phyloP scores from a whole-genome alignment of 257 asterid species.

The Solanum lignicaule region DNA sequence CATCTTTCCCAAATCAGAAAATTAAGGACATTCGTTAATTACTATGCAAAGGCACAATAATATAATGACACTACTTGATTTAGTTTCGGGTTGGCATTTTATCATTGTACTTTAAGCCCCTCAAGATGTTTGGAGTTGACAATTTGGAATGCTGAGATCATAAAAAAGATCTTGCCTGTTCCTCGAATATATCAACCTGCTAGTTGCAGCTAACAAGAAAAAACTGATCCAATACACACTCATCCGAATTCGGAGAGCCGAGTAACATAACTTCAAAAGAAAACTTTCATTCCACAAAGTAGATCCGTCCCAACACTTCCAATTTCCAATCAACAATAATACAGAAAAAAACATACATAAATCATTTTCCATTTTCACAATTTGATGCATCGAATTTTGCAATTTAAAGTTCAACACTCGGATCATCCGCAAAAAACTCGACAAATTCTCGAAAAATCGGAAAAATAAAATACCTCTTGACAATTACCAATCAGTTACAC shows the following conservation, averaged over 20 bases:
- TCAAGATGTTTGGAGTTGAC: background rate
- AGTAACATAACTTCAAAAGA: background rate
- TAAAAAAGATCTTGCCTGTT: background rate
- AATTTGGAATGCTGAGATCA: background rate
- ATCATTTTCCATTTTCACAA: background rate
- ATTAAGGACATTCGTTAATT: background rate
- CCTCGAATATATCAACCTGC: background rate
- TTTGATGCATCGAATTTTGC: background rate
- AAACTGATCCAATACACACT: background rate
- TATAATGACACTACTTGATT: background rate
- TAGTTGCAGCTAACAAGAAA: background rate
- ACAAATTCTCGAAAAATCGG: background rate
- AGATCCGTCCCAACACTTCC: background rate
- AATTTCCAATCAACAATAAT: background rate
- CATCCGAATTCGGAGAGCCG: background rate
- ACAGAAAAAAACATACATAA: background rate
- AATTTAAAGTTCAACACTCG: background rate
- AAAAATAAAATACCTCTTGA: background rate
- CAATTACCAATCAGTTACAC: background rate
- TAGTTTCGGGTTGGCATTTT: background rate
- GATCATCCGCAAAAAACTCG: background rate
- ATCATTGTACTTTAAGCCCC: background rate
- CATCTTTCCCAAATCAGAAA: background rate
- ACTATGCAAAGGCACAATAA: background rate
- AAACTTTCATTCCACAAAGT: background rate